phyloP scores from a whole-genome alignment of 2,329 filamentous ascomycete species.

The Teratosphaeria nubilosa region DNA sequence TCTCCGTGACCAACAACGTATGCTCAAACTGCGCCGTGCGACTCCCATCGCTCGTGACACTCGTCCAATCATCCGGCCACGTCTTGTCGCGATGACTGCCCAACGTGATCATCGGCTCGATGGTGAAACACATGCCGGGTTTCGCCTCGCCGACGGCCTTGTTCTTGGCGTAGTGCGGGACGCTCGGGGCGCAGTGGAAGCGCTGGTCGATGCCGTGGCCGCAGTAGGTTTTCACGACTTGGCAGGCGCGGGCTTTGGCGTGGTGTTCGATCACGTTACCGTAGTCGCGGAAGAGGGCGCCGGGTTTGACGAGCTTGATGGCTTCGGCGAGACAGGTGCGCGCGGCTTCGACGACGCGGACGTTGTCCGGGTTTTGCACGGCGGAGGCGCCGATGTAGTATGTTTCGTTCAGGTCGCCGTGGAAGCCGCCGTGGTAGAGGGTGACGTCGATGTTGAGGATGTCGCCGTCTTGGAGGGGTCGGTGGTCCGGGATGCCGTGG shows the following conservation, averaged over 20 bases:
- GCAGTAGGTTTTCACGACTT: slow-evolving; percentile 90
- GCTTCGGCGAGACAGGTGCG: slow-evolving; percentile 83
- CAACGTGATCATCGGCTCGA: slow-evolving; percentile 95
- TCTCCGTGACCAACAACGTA: slow-evolving; percentile 71
- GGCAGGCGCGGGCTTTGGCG: slow-evolving; percentile 75
- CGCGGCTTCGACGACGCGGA: slow-evolving; percentile 82
- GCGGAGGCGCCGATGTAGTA: slow-evolving; percentile 94
- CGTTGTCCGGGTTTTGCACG: slow-evolving; percentile 69
- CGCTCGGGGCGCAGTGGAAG: slow-evolving; percentile 88
- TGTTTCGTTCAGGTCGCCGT: slow-evolving; percentile 95
- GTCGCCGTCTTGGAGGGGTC: slow-evolving; percentile 78
- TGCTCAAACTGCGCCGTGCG: slow-evolving; percentile 91
- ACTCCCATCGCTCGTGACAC: slow-evolving; percentile 81
- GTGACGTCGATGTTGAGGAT: slow-evolving; percentile 97
- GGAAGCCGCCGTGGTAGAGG: slow-evolving; percentile 87
- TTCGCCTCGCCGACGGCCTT: slow-evolving; percentile 93
- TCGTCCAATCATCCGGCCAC: slow-evolving; percentile 99
- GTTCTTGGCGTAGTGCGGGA: slow-evolving; percentile 97
- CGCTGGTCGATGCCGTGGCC: slow-evolving; percentile 89
- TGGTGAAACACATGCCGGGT: slow-evolving; percentile 96
- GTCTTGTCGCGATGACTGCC: slow-evolving; percentile 87
- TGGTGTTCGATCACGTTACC: slow-evolving; percentile 93
- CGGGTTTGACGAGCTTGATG: slow-evolving; percentile 86
- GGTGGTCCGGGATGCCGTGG: slow-evolving; percentile 92
- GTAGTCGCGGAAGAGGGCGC: slow-evolving; percentile 83